Conservation (phyloP, 1,284 basidiomycete species). For the Trametes polyzona region DNA sequence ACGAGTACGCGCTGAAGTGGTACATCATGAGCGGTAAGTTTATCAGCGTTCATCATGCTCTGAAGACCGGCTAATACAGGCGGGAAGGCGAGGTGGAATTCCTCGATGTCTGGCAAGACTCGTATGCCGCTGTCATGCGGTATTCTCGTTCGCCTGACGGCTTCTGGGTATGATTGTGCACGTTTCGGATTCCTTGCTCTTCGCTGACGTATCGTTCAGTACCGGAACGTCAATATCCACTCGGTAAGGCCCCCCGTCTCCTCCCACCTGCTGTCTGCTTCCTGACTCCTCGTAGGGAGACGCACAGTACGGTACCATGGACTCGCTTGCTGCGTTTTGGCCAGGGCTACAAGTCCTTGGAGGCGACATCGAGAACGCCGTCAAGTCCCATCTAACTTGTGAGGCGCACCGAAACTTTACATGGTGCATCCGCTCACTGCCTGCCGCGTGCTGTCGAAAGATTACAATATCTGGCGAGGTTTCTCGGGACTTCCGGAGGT, state of each 20-base stretch:
- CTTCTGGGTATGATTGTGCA: slow-evolving; percentile 68
- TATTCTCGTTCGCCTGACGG: slow-evolving; percentile 83
- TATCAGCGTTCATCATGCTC: neutral
- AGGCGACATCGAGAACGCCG: slow-evolving; percentile 88
- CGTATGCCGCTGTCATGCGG: slow-evolving; percentile 88
- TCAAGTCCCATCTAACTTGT: slow-evolving; percentile 86
- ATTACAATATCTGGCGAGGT: slow-evolving; percentile 89
- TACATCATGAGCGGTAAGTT: slow-evolving; percentile 84
- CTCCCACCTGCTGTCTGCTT: neutral
- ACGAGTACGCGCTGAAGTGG: slow-evolving; percentile 90
- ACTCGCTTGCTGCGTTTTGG: slow-evolving; percentile 88
- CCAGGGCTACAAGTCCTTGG: slow-evolving; percentile 87
- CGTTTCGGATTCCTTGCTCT: neutral
- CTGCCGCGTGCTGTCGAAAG: slow-evolving; percentile 42
- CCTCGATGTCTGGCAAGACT: slow-evolving; percentile 90
- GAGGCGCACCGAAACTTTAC: slow-evolving; percentile 31
- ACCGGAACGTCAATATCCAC: slow-evolving; percentile 78
- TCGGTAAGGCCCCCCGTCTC: slow-evolving; percentile 37
- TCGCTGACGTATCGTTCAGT: slow-evolving; percentile 43
- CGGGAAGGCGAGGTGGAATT: slow-evolving; percentile 81
- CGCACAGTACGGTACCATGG: slow-evolving; percentile 69
- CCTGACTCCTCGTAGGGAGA: slow-evolving; percentile 51
- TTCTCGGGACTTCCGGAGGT: slow-evolving; percentile 89
- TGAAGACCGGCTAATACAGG: neutral
- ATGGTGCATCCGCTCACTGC: neutral